Percentiles rank a stretch among this genome's conserved stretches.
Conservation (phyloP, 192 early-diverging fungal genomes). For the Coemansia sp. region DNA sequence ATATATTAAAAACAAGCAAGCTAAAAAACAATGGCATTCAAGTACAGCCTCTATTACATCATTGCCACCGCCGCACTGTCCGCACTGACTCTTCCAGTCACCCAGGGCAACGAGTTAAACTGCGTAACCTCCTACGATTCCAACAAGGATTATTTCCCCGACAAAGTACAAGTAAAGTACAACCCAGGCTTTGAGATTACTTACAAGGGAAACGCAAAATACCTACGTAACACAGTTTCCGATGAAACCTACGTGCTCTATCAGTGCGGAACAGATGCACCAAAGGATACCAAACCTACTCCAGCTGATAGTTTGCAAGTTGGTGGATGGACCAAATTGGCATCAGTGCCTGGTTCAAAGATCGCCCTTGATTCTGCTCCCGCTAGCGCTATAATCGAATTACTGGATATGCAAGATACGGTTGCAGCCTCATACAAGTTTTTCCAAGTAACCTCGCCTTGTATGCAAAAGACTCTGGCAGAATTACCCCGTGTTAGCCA, state of each 20-base stretch:
- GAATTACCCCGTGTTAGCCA: slow-evolving; percentile 31
- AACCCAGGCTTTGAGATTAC: slow-evolving; percentile 58
- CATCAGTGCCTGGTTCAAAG: slow-evolving; percentile 29
- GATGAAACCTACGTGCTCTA: slow-evolving; percentile 62
- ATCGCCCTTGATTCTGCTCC: slow-evolving; percentile 43
- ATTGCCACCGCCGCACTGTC: slow-evolving; percentile 9
- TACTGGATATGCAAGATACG: slow-evolving; percentile 24
- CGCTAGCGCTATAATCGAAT: slow-evolving; percentile 44
- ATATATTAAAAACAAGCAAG: no score
- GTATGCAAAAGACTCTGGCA: slow-evolving; percentile 54
- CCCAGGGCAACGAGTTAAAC: slow-evolving; percentile 22
- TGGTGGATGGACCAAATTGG: slow-evolving; percentile 50
- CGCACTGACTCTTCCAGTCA: slow-evolving; percentile 2
- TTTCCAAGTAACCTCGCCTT: slow-evolving; percentile 43
- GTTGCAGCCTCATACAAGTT: slow-evolving; percentile 41
- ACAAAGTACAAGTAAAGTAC: slow-evolving; percentile 53
- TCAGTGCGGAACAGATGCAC: slow-evolving; percentile 64
- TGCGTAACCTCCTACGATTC: slow-evolving; percentile 29
- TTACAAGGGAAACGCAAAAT: slow-evolving; percentile 65
- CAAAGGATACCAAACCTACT: slow-evolving; percentile 46
- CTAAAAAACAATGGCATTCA: slow-evolving; percentile 38
- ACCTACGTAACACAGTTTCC: slow-evolving; percentile 54
- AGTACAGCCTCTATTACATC: slow-evolving; percentile 5
- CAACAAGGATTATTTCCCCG: slow-evolving; percentile 46
- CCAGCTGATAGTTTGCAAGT: slow-evolving; percentile 31